Evolutionary conservation across 495 filamentous ascomycete genomes (phyloP).

Genomic region (Articulospora tetracladia): DNA sequence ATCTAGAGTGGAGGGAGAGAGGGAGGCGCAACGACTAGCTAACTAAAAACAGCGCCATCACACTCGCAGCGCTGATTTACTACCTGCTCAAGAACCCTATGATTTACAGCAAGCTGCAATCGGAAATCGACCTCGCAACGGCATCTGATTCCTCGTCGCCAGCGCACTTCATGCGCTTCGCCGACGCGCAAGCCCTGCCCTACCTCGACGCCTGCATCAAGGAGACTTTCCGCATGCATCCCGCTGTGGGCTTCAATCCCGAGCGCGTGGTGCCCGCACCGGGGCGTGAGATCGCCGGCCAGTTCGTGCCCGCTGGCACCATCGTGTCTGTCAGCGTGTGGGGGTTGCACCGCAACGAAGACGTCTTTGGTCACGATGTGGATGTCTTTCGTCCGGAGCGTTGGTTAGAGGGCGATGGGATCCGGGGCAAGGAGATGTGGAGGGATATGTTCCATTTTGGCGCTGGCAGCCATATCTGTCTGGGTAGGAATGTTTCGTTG

Average conservation of each 20-base stretch:
- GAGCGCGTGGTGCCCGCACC: slow-evolving; percentile 22
- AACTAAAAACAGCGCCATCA: not conserved
- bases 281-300: slow-evolving; percentile 26
- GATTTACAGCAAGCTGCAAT: not conserved
- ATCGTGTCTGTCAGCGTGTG: slow-evolving; percentile 26
- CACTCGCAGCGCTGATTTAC: slow-evolving; percentile 2
- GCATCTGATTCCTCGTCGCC: not conserved
- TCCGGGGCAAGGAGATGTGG: slow-evolving; percentile 25
- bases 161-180: slow-evolving; percentile 1
- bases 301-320: slow-evolving; percentile 25
- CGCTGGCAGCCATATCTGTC: slow-evolving; percentile 33
- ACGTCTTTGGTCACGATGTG: slow-evolving; percentile 48
- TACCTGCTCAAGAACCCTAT: not conserved
- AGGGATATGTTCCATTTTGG: slow-evolving; percentile 35
- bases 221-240: slow-evolving; percentile 29
- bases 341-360: slow-evolving; percentile 31
- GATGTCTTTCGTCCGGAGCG: slow-evolving; percentile 50
- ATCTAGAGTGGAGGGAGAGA: too few relatives aligned
- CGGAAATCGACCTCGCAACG: not conserved
- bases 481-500: slow-evolving; percentile 36
- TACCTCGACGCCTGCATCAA: slow-evolving; percentile 29
- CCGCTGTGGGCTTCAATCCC: slow-evolving; percentile 3
- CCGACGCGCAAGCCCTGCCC: slow-evolving; percentile 2
- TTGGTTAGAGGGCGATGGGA: slow-evolving; percentile 35
- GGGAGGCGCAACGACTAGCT: not conserved